phyloP scores from a whole-genome alignment of 805 yeast species.

The Candida ipomoeae region DNA sequence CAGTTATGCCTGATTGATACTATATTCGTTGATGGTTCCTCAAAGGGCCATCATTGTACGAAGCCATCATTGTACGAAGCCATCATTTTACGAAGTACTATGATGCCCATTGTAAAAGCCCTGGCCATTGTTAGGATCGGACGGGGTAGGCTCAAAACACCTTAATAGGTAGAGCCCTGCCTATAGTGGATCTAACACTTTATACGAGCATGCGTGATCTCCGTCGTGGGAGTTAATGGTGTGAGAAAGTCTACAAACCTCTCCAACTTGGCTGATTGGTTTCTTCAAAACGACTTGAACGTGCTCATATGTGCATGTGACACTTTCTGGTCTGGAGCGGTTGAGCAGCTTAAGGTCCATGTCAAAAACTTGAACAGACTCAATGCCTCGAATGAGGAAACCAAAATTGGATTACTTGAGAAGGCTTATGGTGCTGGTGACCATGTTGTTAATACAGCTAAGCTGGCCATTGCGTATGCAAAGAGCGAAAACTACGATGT shows the following conservation, averaged over 20 bases:
- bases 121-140: too few relatives aligned
- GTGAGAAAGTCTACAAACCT: slow-evolving; percentile 96
- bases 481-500: slow-evolving; percentile 68
- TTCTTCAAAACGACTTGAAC: slow-evolving; percentile 79
- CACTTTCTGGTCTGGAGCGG: slow-evolving; percentile 97
- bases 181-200: too few relatives aligned
- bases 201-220: slow-evolving; percentile 78
- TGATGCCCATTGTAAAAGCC: too few relatives aligned
- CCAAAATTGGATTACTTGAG: slow-evolving; percentile 74
- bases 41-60: too few relatives aligned
- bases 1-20: too few relatives aligned
- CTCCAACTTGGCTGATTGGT: slow-evolving; percentile 94
- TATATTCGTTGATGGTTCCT: too few relatives aligned
- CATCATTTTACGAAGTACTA: too few relatives aligned
- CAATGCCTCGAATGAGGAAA: slow-evolving; percentile 41
- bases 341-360: slow-evolving; percentile 94
- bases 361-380: slow-evolving; percentile 76
- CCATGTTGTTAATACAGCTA: slow-evolving; percentile 87
- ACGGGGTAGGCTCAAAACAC: too few relatives aligned
- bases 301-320: slow-evolving; percentile 95
- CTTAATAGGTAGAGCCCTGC: too few relatives aligned
- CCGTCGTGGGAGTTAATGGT: slow-evolving; percentile 97
- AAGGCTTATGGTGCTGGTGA: slow-evolving; percentile 98
- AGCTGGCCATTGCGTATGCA: slow-evolving; percentile 82
- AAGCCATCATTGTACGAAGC: too few relatives aligned